Evolutionary conservation across 73 alveolate species (phyloP).

Genomic region (Diophrys appendiculata): DNA sequence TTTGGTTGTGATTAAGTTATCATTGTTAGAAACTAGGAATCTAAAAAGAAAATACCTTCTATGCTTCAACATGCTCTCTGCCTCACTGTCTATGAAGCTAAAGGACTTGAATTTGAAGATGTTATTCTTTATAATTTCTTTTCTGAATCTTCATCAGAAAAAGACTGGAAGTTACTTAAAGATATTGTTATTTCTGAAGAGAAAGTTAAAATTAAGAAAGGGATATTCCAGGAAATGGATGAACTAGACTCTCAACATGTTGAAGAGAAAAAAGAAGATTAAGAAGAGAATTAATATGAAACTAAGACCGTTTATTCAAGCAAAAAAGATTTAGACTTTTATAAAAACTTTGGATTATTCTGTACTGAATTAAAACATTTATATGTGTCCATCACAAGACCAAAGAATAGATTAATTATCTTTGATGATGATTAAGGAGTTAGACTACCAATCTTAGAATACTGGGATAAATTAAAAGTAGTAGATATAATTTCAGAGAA

Average conservation of each 20-base stretch:
- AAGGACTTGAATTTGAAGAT: conserved; percentile 95
- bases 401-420: conserved; percentile 79
- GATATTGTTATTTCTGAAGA: conserved; percentile 19
- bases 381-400: conserved; percentile 89
- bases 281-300: conserved; percentile 28
- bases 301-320: not conserved
- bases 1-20: conserved; percentile 89
- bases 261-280: conserved; percentile 20
- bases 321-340: conserved; percentile 24
- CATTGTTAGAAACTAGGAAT: conserved; percentile 79
- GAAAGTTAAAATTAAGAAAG: conserved; percentile 12
- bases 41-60: conserved; percentile 71
- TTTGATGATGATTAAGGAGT: conserved; percentile 73
- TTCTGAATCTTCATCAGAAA: conserved; percentile 47
- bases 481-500: conserved; percentile 49
- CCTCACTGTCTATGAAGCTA: conserved; percentile 88
- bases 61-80: conserved; percentile 76
- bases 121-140: conserved; percentile 84
- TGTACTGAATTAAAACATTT: conserved; percentile 85
- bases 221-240: conserved; percentile 49
- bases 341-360: conserved; percentile 51
- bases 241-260: conserved; percentile 21
- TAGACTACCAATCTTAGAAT: conserved; percentile 56
- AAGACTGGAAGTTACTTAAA: conserved; percentile 66
- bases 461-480: conserved; percentile 75